Evolutionary conservation across 768 basidiomycete species (phyloP).

Genomic region (Jaapia argillacea): DNA sequence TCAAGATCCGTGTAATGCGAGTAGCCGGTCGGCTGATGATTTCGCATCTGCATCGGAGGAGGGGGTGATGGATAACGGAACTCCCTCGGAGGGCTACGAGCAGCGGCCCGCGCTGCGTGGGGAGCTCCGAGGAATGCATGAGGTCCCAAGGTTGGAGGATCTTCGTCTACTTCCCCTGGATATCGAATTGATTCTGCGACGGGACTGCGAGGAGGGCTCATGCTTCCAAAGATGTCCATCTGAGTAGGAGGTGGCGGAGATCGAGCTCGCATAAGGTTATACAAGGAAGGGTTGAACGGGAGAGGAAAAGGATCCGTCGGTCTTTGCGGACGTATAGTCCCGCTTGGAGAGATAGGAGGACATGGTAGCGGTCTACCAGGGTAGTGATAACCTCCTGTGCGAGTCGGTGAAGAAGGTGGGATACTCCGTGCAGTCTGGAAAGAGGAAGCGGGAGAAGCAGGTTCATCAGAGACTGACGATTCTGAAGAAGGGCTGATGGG

Average conservation of each 20-base stretch:
- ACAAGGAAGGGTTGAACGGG: neutral
- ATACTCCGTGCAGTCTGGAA: neutral
- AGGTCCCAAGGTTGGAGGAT: neutral
- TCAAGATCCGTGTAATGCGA: slow-evolving; percentile 53
- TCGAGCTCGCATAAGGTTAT: neutral
- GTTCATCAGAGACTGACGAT: neutral
- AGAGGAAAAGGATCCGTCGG: neutral
- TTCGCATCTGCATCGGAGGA: too few relatives aligned
- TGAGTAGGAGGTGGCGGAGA: neutral
- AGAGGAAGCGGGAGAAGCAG: neutral
- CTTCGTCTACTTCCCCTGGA: neutral
- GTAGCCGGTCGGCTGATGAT: neutral
- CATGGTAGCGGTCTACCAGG: slow-evolving; percentile 45
- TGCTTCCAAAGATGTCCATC: neutral
- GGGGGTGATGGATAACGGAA: too few relatives aligned
- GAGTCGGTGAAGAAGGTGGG: neutral
- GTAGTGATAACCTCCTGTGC: slow-evolving; percentile 37
- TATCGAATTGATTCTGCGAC: neutral
- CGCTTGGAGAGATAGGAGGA: slow-evolving; percentile 14
- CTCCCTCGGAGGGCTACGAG: too few relatives aligned
- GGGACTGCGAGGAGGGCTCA: neutral
- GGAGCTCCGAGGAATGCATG: neutral
- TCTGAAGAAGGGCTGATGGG: neutral
- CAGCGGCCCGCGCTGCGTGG: too few relatives aligned
- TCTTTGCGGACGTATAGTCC: neutral